Evolutionary conservation across 768 basidiomycete species (phyloP).

Genomic region (Termitomyces bulborhizus): DNA sequence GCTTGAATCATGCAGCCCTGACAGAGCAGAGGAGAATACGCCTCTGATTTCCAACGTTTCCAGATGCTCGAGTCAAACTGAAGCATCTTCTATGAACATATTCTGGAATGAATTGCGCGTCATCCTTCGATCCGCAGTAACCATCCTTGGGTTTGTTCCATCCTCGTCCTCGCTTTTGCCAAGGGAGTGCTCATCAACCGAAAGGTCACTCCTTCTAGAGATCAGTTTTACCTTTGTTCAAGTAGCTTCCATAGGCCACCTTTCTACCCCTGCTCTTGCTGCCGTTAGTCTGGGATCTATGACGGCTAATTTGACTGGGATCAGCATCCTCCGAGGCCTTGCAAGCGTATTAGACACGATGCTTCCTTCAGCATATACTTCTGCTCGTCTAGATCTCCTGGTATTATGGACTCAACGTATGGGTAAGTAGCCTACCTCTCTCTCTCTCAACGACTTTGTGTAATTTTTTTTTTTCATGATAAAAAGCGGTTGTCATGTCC

Average conservation of each 20-base stretch:
- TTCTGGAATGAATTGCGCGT: neutral
- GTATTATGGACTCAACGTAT: slow-evolving; percentile 88
- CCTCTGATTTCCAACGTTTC: neutral
- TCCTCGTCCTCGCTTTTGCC: too few species aligned
- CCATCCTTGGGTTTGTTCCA: neutral
- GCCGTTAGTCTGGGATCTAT: slow-evolving; percentile 70
- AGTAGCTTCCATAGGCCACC: slow-evolving; percentile 81
- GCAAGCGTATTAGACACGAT: slow-evolving; percentile 87
- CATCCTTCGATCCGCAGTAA: neutral
- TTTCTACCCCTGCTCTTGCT: slow-evolving; percentile 84
- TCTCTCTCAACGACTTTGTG: too few species aligned
- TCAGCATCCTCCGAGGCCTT: slow-evolving; percentile 76
- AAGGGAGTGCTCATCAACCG: neutral
- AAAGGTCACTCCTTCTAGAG: slow-evolving; percentile 38
- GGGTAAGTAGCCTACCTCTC: slow-evolving; percentile 36
- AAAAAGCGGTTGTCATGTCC: neutral
- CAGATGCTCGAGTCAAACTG: neutral
- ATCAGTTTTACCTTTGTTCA: slow-evolving; percentile 82
- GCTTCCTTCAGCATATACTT: slow-evolving; percentile 94
- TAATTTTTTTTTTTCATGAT: neutral
- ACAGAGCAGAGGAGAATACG: neutral
- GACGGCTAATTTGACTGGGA: slow-evolving; percentile 66
- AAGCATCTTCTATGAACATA: neutral
- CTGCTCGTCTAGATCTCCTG: slow-evolving; percentile 70
- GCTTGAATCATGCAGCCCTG: too few species aligned